A percentile compares a stretch with the other conserved stretches of the same genome.
These are phyloP conservation scores for Vitis amurensis DNA, from an alignment of 164 flowering plant species.

Conservation along the genomic window DNA sequence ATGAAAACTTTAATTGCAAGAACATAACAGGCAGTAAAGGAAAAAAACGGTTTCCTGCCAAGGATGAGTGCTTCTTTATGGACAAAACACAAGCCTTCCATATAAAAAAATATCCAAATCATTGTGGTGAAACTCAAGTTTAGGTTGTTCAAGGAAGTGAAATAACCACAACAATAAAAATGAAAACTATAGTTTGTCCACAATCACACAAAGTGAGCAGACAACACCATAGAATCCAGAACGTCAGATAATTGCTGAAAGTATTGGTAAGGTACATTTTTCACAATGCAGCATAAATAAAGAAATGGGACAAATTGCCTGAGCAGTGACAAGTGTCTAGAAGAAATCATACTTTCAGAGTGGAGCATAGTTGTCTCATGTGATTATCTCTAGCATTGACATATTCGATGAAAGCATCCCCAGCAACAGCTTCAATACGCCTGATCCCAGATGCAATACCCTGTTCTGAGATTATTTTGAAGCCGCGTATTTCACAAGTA, in stretches of 20 bases:
- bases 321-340: background rate
- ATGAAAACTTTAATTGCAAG: too few species aligned
- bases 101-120: too few species aligned
- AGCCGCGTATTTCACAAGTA: slow-evolving; percentile 87
- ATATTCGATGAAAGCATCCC: slow-evolving; percentile 82
- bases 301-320: background rate
- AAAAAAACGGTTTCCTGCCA: background rate
- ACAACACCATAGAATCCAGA: too few species aligned
- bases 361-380: slow-evolving; percentile 73
- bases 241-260: too few species aligned
- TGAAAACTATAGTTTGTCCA: too few species aligned
- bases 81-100: too few species aligned
- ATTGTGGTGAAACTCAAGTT: too few species aligned
- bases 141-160: background rate
- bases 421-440: slow-evolving; percentile 94
- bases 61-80: too few species aligned
- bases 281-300: background rate
- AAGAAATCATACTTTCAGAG: slow-evolving; percentile 56
- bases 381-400: slow-evolving; percentile 57
- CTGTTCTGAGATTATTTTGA: slow-evolving; percentile 90
- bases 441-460: slow-evolving; percentile 93
- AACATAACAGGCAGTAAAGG: background rate
- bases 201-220: too few species aligned
- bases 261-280: background rate
- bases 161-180: too few species aligned